Evolutionary conservation across 2,329 filamentous ascomycete species (phyloP).

Genomic region (Nectriaceae sp.): DNA sequence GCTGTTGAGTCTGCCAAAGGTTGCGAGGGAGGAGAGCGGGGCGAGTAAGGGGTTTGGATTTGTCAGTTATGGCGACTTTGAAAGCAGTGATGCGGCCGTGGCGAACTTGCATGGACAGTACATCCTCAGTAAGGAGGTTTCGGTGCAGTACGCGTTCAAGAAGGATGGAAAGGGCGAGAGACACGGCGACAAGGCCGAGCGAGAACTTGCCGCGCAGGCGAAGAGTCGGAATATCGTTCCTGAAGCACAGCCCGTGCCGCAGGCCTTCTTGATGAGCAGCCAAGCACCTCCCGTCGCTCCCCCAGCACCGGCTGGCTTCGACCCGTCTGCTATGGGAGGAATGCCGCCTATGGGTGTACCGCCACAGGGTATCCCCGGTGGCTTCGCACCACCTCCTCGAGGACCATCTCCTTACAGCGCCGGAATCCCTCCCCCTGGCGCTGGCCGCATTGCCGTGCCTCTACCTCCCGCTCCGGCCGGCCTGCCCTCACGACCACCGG

Average conservation of each 20-base stretch:
- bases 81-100: conserved; percentile 88
- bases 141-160: conserved; percentile 98
- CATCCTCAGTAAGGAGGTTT: conserved; percentile 94
- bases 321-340: conserved; percentile 33
- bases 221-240: conserved; percentile 92
- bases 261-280: conserved; percentile 61
- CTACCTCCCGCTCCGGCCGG: conserved; percentile 53
- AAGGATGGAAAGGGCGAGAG: conserved; percentile 97
- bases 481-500: conserved; percentile 52
- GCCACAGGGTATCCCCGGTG: conserved; percentile 38
- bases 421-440: conserved; percentile 27
- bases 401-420: conserved; percentile 38
- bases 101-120: conserved; percentile 95
- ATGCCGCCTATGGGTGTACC: conserved; percentile 30
- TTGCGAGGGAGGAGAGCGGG: conserved; percentile 85
- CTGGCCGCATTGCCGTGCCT: conserved; percentile 34
- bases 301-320: conserved; percentile 35
- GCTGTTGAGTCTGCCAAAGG: conserved; percentile 82
- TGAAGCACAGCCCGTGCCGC: conserved; percentile 73
- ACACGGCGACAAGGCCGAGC: conserved; percentile 91
- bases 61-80: conserved; percentile 89
- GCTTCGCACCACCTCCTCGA: conserved; percentile 39
- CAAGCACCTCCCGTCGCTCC: conserved; percentile 28
- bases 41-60: conserved; percentile 96
- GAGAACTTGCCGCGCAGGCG: conserved; percentile 87